Evolutionary conservation across 139 green algal species (phyloP).

Genomic region (Auxenochlorella protothecoides): DNA sequence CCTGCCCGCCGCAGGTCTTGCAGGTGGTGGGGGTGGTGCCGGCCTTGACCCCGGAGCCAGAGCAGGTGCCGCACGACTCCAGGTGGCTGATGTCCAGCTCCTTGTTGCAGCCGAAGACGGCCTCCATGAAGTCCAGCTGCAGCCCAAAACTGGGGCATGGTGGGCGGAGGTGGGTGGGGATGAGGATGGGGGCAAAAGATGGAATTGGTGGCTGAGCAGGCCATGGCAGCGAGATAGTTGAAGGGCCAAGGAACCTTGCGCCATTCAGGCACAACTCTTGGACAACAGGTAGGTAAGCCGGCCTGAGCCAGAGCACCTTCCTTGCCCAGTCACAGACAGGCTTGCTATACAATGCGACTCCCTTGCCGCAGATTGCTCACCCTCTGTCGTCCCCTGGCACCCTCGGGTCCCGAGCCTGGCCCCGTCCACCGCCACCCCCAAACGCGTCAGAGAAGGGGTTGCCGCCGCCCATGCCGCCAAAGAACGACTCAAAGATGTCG

Average conservation of each 20-base stretch:
- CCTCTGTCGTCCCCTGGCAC: constrained; percentile 60
- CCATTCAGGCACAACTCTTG: too few species aligned
- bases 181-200: too few species aligned
- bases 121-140: constrained; percentile 79
- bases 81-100: constrained; percentile 83
- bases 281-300: too few species aligned
- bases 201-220: neutral
- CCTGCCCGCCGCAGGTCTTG: constrained; percentile 72
- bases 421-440: constrained; percentile 39
- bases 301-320: too few species aligned
- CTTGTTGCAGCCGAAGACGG: constrained; percentile 85
- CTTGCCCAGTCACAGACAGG: too few species aligned
- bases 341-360: too few species aligned
- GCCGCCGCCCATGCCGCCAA: constrained; percentile 53
- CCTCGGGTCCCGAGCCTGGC: constrained; percentile 29
- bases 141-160: constrained; percentile 11
- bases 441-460: constrained; percentile 3
- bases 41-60: constrained; percentile 64
- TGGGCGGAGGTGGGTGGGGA: too few species aligned
- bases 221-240: constrained; percentile 31
- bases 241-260: too few species aligned
- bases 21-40: constrained; percentile 77
- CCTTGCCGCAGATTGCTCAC: too few species aligned
- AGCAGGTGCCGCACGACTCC: constrained; percentile 63
- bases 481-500: constrained; percentile 98